phyloP scores from a whole-genome alignment of 2,329 filamentous ascomycete genomes.

The Epichloe amarillans region DNA sequence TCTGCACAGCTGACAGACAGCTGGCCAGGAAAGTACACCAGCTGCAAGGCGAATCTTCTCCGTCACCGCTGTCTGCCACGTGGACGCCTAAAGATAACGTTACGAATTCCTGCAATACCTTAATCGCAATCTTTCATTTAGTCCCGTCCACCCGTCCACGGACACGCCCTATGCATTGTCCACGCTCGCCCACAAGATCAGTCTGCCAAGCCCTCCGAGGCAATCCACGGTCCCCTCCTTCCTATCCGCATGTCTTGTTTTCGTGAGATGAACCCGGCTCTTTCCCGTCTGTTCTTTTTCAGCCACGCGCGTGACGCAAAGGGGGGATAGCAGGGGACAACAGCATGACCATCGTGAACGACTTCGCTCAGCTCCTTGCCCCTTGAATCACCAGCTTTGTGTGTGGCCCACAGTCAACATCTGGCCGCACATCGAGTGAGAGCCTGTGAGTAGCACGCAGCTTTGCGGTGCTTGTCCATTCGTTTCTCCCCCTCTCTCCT shows the following conservation, averaged over 20 bases:
- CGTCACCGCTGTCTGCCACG: conserved; percentile 4
- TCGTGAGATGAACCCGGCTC: conserved; percentile 5
- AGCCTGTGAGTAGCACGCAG: conserved; percentile 1
- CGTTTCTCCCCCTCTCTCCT: not conserved
- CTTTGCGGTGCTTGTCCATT: conserved; percentile 4
- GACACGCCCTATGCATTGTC: not conserved
- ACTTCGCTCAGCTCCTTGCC: not conserved
- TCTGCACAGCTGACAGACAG: conserved; percentile 1
- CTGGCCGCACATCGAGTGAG: not conserved
- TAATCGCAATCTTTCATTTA: not conserved
- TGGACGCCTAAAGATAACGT: not conserved
- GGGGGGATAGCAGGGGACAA: conserved; percentile 1
- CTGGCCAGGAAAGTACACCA: not conserved
- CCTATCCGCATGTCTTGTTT: not conserved
- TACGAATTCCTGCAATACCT: not conserved
- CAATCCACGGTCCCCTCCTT: not conserved
- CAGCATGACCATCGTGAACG: conserved; percentile 2
- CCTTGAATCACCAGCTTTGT: conserved; percentile 1
- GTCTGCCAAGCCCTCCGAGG: not conserved
- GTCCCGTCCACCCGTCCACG: not conserved
- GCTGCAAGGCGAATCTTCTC: not conserved
- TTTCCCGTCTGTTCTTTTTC: conserved; percentile 3
- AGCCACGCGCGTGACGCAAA: conserved; percentile 5
- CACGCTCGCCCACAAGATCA: not conserved
- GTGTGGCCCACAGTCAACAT: not conserved